Evolutionary conservation across 1,284 basidiomycete genomes (phyloP).

Genomic region (Anthracocystis panici-leucophaei): DNA sequence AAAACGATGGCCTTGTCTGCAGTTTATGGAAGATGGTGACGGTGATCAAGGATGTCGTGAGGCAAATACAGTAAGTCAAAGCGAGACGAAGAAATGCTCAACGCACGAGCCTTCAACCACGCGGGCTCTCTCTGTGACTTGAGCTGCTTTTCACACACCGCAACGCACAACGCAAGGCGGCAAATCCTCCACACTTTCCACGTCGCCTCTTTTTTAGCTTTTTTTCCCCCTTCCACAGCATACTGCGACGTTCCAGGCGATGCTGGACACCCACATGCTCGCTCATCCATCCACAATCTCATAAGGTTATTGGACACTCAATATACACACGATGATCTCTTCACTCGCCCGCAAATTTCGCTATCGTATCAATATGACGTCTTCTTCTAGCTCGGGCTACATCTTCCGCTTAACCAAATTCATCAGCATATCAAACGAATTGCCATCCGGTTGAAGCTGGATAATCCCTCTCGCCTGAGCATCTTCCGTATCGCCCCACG

Average conservation of each 20-base stretch:
- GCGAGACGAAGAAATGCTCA: conserved; percentile 2
- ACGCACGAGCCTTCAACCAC: conserved; percentile 12
- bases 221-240: conserved; percentile 28
- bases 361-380: background rate
- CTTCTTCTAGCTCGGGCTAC: conserved; percentile 16
- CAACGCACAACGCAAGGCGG: no score
- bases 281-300: no score
- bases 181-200: conserved; percentile 28
- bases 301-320: no score
- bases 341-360: background rate
- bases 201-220: conserved; percentile 4
- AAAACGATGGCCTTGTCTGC: background rate
- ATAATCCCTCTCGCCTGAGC: conserved; percentile 62
- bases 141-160: background rate
- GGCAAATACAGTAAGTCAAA: background rate
- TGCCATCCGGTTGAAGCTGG: conserved; percentile 90
- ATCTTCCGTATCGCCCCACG: conserved; percentile 48
- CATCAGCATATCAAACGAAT: conserved; percentile 94
- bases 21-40: no score
- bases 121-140: background rate
- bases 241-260: conserved; percentile 35
- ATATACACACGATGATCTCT: no score
- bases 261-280: conserved; percentile 19
- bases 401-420: conserved; percentile 82
- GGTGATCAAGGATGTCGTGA: conserved; percentile 31